Evolutionary conservation across 2,329 filamentous ascomycete genomes (phyloP).

Genomic region (Talaromyces atroroseus): DNA sequence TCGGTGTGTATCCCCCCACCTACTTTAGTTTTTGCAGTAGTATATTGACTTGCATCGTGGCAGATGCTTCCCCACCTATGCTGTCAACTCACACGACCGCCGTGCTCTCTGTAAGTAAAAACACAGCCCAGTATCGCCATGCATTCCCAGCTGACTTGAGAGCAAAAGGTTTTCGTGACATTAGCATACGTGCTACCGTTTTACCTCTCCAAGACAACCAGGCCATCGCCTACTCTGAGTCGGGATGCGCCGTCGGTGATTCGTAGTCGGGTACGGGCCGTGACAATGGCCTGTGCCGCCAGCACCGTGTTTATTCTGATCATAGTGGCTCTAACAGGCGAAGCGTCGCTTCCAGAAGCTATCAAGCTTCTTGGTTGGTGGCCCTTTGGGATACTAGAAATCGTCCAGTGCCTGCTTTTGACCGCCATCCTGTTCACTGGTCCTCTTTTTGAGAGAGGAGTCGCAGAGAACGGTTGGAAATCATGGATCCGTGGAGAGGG

Average conservation of each 20-base stretch:
- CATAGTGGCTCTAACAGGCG: slow-evolving; percentile 53
- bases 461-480: slow-evolving; percentile 67
- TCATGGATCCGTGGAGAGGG: slow-evolving; percentile 55
- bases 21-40: neutral
- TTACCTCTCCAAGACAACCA: slow-evolving; percentile 73
- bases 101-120: slow-evolving; percentile 34
- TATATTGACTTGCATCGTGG: neutral
- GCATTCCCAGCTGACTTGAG: slow-evolving; percentile 1
- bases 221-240: slow-evolving; percentile 71
- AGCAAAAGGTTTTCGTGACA: slow-evolving; percentile 67
- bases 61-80: slow-evolving; percentile 8
- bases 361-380: slow-evolving; percentile 73
- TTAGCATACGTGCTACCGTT: slow-evolving; percentile 84
- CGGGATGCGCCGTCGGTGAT: slow-evolving; percentile 89
- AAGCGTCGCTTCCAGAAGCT: slow-evolving; percentile 48
- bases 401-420: slow-evolving; percentile 60
- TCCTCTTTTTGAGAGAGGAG: slow-evolving; percentile 71
- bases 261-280: slow-evolving; percentile 73
- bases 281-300: slow-evolving; percentile 66
- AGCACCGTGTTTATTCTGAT: slow-evolving; percentile 63
- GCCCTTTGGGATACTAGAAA: slow-evolving; percentile 64
- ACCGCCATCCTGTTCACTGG: slow-evolving; percentile 76
- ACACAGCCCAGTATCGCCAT: neutral
- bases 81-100: slow-evolving; percentile 23
- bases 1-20: slow-evolving; percentile 20